A percentile compares a stretch with the other conserved stretches of the same genome.
Conservation (phyloP, 805 yeast genomes). For the Brettanomyces nanus region DNA sequence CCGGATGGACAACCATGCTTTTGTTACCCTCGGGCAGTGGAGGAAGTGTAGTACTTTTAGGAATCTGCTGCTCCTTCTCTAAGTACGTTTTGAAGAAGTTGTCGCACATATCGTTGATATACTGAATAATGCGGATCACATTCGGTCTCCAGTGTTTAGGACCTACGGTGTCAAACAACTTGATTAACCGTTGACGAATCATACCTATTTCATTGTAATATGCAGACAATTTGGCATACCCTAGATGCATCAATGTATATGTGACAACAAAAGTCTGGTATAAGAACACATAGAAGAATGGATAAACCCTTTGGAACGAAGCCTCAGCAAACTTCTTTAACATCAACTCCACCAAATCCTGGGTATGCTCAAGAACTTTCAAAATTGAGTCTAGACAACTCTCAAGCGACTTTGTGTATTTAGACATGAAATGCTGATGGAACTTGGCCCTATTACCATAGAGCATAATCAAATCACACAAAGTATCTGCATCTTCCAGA, state of each 20-base stretch:
- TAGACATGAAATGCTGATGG: constrained; percentile 41
- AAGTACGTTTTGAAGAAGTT: constrained; percentile 18
- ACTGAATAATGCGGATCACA: constrained; percentile 23
- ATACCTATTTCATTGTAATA: constrained; percentile 19
- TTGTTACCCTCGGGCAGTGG: background rate
- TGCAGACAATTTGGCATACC: constrained; percentile 24
- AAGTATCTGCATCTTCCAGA: constrained; percentile 28
- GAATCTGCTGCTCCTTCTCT: constrained; percentile 6
- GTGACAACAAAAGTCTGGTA: constrained; percentile 46
- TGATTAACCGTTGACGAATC: constrained; percentile 22
- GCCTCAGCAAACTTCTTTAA: constrained; percentile 23
- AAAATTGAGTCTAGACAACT: constrained; percentile 30
- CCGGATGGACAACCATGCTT: background rate
- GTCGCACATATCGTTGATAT: constrained; percentile 26
- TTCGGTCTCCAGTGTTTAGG: constrained; percentile 22
- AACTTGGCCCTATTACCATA: constrained; percentile 44
- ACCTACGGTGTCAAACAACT: constrained; percentile 22
- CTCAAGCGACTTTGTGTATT: constrained; percentile 28
- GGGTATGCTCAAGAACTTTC: constrained; percentile 30
- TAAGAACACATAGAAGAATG: constrained; percentile 40
- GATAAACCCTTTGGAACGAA: constrained; percentile 31
- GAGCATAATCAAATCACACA: constrained; percentile 38
- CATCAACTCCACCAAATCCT: constrained; percentile 27
- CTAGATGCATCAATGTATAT: constrained; percentile 39
- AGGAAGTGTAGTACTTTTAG: background rate